Evolutionary conservation across 129 eudicot genomes (phyloP), one percentile per base, ranked within the genome.

Genomic region (Logfia minima): DNA sequence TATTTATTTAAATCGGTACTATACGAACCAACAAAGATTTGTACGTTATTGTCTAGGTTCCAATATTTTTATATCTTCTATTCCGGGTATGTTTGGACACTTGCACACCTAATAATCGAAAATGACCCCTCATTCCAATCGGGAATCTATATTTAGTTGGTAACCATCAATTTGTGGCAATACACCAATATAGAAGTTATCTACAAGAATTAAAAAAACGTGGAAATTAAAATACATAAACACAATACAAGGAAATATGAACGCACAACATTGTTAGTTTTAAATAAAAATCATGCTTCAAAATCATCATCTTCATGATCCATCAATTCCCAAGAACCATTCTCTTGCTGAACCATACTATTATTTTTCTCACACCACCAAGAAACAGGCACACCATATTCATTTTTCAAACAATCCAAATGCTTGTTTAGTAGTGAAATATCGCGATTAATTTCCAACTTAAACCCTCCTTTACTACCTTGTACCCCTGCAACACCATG

Each of bases 401-500:
- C 92, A 32, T 94, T 96, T 80, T 89, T 89, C 80, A 94, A 60
- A 45, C 53, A 72, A 84, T 91, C 92, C 79, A 74, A 16, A 75
- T 71, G 72, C 71, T 94, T 94, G 70, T 94, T 94, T 43, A 91
- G 84, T 26, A 94, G 87, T 2, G 88, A 80, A 5, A 91, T 74
- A 81, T 89, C 89, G 0, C 96, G 85, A 29, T 68, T 59, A 6
- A 89, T 71, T 63, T 79, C 96, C 35, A 94, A 74, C 55, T 88
- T 85, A 70, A 94, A 94, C 34, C 82, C 94, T 32, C 96, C 93
- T 48, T 76, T 79, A 3, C 75, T 70, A 19, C 90, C 97, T 53
- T 91, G 93, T 17, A 88, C 80, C 35, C 99, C 97, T 0, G 99
- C 99, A 74, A 94, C 92, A 37, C 99, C 99, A 60, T 94, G 99